phyloP scores from a whole-genome alignment of 768 basidiomycete genomes.

The Boletus insuetus region DNA sequence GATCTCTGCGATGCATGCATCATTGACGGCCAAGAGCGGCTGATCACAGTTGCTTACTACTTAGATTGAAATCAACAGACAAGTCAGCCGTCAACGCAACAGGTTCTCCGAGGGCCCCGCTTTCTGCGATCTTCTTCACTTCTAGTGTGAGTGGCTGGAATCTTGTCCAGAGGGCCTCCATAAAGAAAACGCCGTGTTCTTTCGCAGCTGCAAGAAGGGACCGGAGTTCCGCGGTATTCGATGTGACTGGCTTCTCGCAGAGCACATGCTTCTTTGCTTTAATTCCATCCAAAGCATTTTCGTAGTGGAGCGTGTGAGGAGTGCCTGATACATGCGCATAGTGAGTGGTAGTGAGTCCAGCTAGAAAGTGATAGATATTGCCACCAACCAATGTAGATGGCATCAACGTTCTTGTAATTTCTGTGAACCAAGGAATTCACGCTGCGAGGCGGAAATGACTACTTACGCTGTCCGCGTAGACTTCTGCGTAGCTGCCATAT shows the following conservation, averaged over 20 bases:
- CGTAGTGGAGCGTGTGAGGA: constrained; percentile 82
- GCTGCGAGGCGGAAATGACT: background rate
- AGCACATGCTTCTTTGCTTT: constrained; percentile 81
- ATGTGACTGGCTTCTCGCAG: constrained; percentile 87
- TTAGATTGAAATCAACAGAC: constrained; percentile 63
- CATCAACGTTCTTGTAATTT: constrained; percentile 60
- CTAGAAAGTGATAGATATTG: background rate
- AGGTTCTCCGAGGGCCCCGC: constrained; percentile 63
- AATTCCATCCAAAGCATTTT: constrained; percentile 72
- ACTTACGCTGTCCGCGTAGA: constrained; percentile 66
- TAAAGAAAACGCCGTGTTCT: constrained; percentile 78
- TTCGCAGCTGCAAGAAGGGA: constrained; percentile 72
- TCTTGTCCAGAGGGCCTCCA: constrained; percentile 91
- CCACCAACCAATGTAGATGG: constrained; percentile 64
- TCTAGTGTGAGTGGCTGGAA: constrained; percentile 71
- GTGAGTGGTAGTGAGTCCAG: background rate
- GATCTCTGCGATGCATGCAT: constrained; percentile 42
- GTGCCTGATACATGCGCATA: constrained; percentile 49
- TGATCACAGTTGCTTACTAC: constrained; percentile 41
- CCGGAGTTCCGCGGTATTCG: constrained; percentile 71
- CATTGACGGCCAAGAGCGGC: background rate
- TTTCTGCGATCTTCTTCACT: constrained; percentile 60
- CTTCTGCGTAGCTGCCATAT: constrained; percentile 71
- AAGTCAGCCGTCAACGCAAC: constrained; percentile 73
- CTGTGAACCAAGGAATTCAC: background rate